Evolutionary conservation across 768 basidiomycete species (phyloP).

Genomic region (Postia placenta): DNA sequence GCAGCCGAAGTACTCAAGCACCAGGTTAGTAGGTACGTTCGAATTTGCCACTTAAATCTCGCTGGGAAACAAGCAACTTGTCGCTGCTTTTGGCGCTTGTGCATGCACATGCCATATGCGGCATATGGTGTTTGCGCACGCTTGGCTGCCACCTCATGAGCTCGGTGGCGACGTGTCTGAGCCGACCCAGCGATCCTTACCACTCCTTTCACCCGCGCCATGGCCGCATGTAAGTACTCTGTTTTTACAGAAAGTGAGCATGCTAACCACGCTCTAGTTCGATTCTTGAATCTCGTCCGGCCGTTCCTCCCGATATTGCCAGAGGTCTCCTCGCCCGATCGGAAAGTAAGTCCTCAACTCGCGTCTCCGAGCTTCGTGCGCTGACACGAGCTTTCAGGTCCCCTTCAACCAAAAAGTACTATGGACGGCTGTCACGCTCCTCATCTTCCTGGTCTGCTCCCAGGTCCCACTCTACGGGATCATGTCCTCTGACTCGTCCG

Average conservation of each 20-base stretch:
- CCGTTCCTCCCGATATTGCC: conserved; percentile 96
- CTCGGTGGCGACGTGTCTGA: too few relatives aligned
- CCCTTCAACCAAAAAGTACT: conserved; percentile 97
- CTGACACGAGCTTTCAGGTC: conserved; percentile 44
- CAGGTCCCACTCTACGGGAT: conserved; percentile 99
- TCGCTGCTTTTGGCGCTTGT: too few relatives aligned
- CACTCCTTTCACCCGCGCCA: too few relatives aligned
- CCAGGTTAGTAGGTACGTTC: too few relatives aligned
- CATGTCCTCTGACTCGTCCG: conserved; percentile 98
- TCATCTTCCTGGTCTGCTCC: conserved; percentile 99
- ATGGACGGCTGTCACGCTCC: conserved; percentile 98
- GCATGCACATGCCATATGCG: too few relatives aligned
- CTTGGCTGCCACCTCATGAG: too few relatives aligned
- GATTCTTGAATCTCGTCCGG: conserved; percentile 96
- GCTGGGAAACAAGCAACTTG: too few relatives aligned
- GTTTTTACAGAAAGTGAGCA: conserved; percentile 1
- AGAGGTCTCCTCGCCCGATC: conserved; percentile 96
- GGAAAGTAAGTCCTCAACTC: conserved; percentile 57
- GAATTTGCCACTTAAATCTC: too few relatives aligned
- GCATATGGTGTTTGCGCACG: too few relatives aligned
- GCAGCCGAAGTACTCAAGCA: too few relatives aligned
- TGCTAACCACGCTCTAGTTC: conserved; percentile 47
- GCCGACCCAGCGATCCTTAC: too few relatives aligned
- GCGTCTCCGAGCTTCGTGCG: neutral
- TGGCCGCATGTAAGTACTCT: conserved; percentile 42